A percentile compares a stretch with the other conserved stretches of the same genome.
These are phyloP conservation scores for Wickerhamomyces sp. DNA, from an alignment of 1,139 yeast genomes.

Conservation along the genomic window DNA sequence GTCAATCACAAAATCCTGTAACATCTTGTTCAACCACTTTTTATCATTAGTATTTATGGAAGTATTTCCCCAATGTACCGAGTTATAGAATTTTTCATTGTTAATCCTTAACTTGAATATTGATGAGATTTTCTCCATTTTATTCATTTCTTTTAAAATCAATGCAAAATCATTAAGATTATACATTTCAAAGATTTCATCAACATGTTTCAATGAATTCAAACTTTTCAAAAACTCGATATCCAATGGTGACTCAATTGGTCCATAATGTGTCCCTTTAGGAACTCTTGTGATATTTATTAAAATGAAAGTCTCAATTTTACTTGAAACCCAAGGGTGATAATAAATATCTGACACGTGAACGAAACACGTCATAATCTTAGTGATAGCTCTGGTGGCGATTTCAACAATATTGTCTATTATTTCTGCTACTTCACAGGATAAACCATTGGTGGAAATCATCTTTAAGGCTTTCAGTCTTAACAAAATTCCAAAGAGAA, in stretches of 20 bases:
- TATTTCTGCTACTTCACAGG: background rate
- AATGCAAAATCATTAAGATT: constrained; percentile 8
- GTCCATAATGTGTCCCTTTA: constrained; percentile 9
- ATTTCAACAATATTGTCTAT: constrained; percentile 13
- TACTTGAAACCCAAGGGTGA: constrained; percentile 21
- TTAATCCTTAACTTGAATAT: constrained; percentile 3
- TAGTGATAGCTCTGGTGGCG: constrained; percentile 2
- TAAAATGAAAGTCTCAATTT: constrained; percentile 15
- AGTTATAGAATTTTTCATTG: background rate
- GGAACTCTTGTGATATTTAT: constrained; percentile 10
- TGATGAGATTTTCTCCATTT: constrained; percentile 4
- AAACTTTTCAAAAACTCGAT: constrained; percentile 8
- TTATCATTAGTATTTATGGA: constrained; percentile 13
- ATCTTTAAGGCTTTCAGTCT: constrained; percentile 17
- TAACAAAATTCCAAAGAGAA: constrained; percentile 10
- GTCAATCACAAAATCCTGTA: constrained; percentile 1
- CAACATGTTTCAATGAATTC: constrained; percentile 7
- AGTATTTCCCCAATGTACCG: constrained; percentile 6
- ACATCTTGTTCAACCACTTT: constrained; percentile 19
- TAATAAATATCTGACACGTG: constrained; percentile 18
- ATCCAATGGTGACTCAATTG: constrained; percentile 3
- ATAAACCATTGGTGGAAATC: constrained; percentile 3
- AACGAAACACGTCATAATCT: constrained; percentile 10
- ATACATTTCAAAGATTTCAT: constrained; percentile 15
- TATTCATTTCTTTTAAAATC: constrained; percentile 6